These are phyloP conservation scores for Rubroboletus satanas DNA, from an alignment of 768 basidiomycete species.

Conservation along the genomic window DNA sequence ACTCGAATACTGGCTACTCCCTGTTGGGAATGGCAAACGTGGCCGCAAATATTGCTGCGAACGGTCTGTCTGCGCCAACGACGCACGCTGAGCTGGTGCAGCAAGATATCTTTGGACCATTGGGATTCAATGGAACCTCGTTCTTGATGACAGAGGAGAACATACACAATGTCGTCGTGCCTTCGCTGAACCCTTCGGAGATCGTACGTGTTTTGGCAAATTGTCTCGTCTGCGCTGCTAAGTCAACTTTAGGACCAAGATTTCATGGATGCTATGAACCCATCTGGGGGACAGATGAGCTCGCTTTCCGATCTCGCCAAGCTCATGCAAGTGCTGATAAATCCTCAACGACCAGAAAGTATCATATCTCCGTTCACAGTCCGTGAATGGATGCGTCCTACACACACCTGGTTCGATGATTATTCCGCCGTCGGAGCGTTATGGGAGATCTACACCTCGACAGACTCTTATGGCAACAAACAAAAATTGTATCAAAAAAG, in stretches of 20 bases:
- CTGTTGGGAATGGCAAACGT: constrained; percentile 36
- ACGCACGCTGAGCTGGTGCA: constrained; percentile 43
- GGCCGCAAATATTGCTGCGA: constrained; percentile 26
- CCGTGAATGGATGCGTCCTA: constrained; percentile 42
- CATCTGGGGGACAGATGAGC: constrained; percentile 49
- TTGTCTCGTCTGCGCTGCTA: not conserved
- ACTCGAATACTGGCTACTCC: constrained; percentile 38
- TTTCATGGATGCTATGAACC: constrained; percentile 38
- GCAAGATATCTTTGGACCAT: constrained; percentile 47
- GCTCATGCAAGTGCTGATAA: constrained; percentile 43
- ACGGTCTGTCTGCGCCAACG: constrained; percentile 16
- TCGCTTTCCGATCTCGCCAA: constrained; percentile 44
- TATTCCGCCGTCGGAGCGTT: constrained; percentile 39
- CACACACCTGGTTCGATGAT: constrained; percentile 37
- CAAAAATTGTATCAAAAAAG: constrained; percentile 29
- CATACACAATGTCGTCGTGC: constrained; percentile 37
- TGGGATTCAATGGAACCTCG: constrained; percentile 42
- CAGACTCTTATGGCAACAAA: constrained; percentile 30
- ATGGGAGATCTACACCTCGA: constrained; percentile 40
- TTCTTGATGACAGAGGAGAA: constrained; percentile 39
- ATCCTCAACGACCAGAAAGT: constrained; percentile 35
- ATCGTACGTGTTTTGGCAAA: constrained; percentile 28
- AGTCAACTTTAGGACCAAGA: constrained; percentile 33
- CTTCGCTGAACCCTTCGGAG: constrained; percentile 33
- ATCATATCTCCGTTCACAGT: constrained; percentile 33